A percentile compares a stretch with the other conserved stretches of the same genome.
phyloP scores from a whole-genome alignment of 768 basidiomycete genomes.

The Leccinum boreale region DNA sequence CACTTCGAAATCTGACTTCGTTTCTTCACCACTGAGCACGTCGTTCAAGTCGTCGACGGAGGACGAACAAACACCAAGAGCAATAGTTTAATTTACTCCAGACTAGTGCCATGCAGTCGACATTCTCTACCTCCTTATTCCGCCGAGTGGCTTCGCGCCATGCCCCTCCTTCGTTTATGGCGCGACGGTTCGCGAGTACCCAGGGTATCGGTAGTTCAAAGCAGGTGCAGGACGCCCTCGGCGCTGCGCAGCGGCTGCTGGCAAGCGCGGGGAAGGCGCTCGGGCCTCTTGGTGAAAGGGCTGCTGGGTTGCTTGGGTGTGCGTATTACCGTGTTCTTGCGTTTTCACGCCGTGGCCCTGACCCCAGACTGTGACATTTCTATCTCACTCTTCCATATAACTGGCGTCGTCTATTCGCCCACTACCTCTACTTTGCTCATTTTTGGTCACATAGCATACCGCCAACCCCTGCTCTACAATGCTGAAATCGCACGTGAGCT shows the following conservation, averaged over 20 bases:
- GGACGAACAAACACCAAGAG: slow-evolving; percentile 5
- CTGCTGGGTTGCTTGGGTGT: slow-evolving; percentile 59
- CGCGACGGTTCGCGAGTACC: slow-evolving; percentile 42
- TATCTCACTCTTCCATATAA: not conserved
- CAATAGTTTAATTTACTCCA: slow-evolving; percentile 1
- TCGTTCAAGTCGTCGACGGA: slow-evolving; percentile 2
- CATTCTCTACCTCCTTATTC: slow-evolving; percentile 24
- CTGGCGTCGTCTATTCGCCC: not conserved
- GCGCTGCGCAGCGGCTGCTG: slow-evolving; percentile 55
- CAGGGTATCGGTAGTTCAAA: slow-evolving; percentile 49
- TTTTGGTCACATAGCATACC: slow-evolving; percentile 50
- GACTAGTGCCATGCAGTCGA: slow-evolving; percentile 21
- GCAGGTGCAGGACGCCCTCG: slow-evolving; percentile 68
- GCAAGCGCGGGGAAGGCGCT: slow-evolving; percentile 46
- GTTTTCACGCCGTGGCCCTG: not conserved
- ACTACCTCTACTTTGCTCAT: not conserved
- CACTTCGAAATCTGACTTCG: not conserved
- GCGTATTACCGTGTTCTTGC: slow-evolving; percentile 18
- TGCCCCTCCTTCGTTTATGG: slow-evolving; percentile 11
- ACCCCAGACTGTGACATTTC: not conserved
- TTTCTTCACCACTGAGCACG: not conserved
- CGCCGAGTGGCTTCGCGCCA: slow-evolving; percentile 20
- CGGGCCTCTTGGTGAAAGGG: slow-evolving; percentile 50
- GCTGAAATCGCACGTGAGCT: slow-evolving; percentile 73
- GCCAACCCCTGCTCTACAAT: slow-evolving; percentile 77